Evolutionary conservation across 2,329 filamentous ascomycete species (phyloP).

Genomic region (Ambrosiella xylebori): DNA sequence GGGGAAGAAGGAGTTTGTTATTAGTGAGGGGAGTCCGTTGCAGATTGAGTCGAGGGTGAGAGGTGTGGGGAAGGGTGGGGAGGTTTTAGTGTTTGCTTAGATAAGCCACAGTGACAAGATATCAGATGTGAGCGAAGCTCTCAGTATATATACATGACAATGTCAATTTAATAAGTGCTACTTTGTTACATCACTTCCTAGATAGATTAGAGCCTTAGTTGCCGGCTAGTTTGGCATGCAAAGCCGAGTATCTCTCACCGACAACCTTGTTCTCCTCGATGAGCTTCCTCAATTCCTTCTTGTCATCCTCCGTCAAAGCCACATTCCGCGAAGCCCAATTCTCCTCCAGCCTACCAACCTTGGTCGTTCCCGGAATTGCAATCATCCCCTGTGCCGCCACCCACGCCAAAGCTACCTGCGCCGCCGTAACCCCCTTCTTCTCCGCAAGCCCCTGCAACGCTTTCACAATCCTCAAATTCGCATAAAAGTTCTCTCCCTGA

Average conservation of each 20-base stretch:
- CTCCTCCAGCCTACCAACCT: background rate
- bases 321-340: background rate
- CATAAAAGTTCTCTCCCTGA: background rate
- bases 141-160: background rate
- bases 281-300: background rate
- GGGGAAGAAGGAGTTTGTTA: conserved; percentile 29
- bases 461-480: background rate
- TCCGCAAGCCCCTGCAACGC: background rate
- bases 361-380: background rate
- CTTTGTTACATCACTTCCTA: no score
- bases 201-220: background rate
- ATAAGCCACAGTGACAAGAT: background rate
- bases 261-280: background rate
- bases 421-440: background rate
- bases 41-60: conserved; percentile 39
- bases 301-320: background rate
- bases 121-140: no score
- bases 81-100: conserved; percentile 11
- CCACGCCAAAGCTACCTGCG: background rate
- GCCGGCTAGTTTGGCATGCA: background rate
- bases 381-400: background rate
- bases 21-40: conserved; percentile 46
- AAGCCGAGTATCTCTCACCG: background rate
- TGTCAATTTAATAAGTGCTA: background rate
- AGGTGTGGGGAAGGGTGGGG: conserved; percentile 26